These are phyloP conservation scores for Hyphopichia buzzinii DNA, from an alignment of 1,139 yeast genomes.

Conservation along the genomic window DNA sequence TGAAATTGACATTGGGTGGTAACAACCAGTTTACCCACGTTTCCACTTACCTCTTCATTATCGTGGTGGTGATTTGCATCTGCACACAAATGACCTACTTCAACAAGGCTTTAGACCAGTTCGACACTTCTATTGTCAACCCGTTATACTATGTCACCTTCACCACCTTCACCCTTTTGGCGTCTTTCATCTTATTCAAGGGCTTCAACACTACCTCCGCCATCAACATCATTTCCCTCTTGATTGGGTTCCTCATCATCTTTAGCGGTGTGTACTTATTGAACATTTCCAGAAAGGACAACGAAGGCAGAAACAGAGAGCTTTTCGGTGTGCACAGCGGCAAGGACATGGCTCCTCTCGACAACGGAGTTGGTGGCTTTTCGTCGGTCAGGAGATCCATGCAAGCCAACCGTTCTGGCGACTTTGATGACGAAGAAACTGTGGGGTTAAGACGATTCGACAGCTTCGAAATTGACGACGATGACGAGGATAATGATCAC, in stretches of 20 bases:
- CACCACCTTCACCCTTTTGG: constrained; percentile 83
- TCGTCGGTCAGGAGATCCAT: constrained; percentile 59
- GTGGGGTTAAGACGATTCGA: constrained; percentile 63
- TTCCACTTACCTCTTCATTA: constrained; percentile 77
- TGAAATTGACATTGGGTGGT: constrained; percentile 82
- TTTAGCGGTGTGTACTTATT: constrained; percentile 84
- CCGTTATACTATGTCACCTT: constrained; percentile 90
- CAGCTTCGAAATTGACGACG: constrained; percentile 55
- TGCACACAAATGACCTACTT: constrained; percentile 91
- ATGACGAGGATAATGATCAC: constrained; percentile 23
- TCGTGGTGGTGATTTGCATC: constrained; percentile 79
- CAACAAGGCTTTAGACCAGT: constrained; percentile 90
- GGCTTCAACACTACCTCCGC: constrained; percentile 86
- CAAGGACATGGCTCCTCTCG: constrained; percentile 66
- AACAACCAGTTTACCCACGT: constrained; percentile 85
- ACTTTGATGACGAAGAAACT: constrained; percentile 48
- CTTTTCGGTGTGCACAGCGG: constrained; percentile 60
- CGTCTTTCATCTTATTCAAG: constrained; percentile 81
- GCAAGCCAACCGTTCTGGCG: constrained; percentile 59
- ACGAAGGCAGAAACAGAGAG: constrained; percentile 54
- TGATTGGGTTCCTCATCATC: constrained; percentile 83
- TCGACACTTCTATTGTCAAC: constrained; percentile 89
- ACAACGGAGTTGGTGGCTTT: constrained; percentile 78
- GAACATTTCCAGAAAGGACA: constrained; percentile 72
- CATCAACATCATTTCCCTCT: constrained; percentile 78